Conservation (phyloP, 2,329 filamentous ascomycete genomes). For the Tolypocladium paradoxum region DNA sequence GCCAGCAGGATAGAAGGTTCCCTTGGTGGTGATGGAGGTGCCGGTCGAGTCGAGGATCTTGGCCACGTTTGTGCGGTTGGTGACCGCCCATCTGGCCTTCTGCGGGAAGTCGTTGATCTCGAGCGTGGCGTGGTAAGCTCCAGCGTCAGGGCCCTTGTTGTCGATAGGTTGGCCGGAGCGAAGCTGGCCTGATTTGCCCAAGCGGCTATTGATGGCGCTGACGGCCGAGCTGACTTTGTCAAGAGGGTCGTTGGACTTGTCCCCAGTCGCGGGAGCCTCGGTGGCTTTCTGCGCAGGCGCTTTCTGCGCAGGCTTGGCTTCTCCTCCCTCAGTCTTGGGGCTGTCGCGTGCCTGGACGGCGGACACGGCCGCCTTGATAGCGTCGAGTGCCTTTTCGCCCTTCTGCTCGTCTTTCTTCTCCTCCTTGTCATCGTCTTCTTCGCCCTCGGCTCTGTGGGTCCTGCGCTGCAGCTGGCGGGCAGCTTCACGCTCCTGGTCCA, state of each 20-base stretch:
- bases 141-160: conserved; percentile 95
- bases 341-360: conserved; percentile 42
- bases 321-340: conserved; percentile 30
- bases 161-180: conserved; percentile 90
- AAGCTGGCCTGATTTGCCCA: conserved; percentile 81
- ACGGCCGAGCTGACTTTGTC: conserved; percentile 87
- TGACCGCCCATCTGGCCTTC: conserved; percentile 97
- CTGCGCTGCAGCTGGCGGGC: conserved; percentile 79
- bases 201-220: conserved; percentile 78
- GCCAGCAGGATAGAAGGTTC: conserved; percentile 73
- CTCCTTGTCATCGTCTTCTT: conserved; percentile 73
- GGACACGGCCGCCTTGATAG: conserved; percentile 52
- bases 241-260: conserved; percentile 56
- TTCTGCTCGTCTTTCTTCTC: conserved; percentile 70
- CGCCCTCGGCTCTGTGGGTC: conserved; percentile 78
- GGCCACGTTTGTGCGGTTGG: conserved; percentile 94
- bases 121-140: conserved; percentile 89
- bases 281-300: conserved; percentile 24
- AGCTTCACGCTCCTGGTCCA: conserved; percentile 84
- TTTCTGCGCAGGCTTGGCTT: conserved; percentile 23
- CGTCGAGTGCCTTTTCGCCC: conserved; percentile 54
- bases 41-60: conserved; percentile 94
- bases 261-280: conserved; percentile 45
- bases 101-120: conserved; percentile 99
- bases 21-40: conserved; percentile 95